These are phyloP conservation scores for Leccinum fallax DNA, from an alignment of 1,284 basidiomycete genomes.

Conservation along the genomic window DNA sequence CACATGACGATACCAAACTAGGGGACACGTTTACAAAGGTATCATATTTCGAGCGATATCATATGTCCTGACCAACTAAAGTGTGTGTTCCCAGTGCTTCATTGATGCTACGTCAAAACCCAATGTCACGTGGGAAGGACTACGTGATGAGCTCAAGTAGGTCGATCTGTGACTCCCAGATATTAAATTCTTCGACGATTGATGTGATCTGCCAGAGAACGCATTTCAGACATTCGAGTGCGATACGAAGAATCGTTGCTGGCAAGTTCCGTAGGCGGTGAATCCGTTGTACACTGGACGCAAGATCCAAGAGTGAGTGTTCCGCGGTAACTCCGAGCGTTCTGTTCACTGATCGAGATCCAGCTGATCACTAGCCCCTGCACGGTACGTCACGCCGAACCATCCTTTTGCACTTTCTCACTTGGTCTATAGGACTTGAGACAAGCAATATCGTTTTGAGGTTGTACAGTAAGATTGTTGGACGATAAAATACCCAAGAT, in stretches of 20 bases:
- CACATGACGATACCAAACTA: not conserved
- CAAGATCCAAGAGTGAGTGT: constrained; percentile 28
- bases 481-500: not conserved
- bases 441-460: not conserved
- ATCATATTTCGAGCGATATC: not conserved
- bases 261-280: not conserved
- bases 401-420: not conserved
- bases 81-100: constrained; percentile 23
- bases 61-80: not conserved
- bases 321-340: not conserved
- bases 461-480: not conserved
- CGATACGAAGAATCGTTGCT: constrained; percentile 14
- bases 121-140: constrained; percentile 24
- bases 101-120: constrained; percentile 20
- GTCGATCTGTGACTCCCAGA: not conserved
- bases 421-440: not conserved
- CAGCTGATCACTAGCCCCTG: constrained; percentile 16
- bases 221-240: constrained; percentile 20
- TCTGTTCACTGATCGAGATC: not conserved
- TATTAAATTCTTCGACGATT: not conserved
- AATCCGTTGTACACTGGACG: constrained; percentile 2
- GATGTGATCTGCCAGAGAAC: constrained; percentile 10
- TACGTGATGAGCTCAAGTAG: constrained; percentile 25
- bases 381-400: constrained; percentile 13
- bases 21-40: constrained; percentile 34